Base-by-base conservation (phyloP, 331 rosid species). In the Malus hybrid region DNA sequence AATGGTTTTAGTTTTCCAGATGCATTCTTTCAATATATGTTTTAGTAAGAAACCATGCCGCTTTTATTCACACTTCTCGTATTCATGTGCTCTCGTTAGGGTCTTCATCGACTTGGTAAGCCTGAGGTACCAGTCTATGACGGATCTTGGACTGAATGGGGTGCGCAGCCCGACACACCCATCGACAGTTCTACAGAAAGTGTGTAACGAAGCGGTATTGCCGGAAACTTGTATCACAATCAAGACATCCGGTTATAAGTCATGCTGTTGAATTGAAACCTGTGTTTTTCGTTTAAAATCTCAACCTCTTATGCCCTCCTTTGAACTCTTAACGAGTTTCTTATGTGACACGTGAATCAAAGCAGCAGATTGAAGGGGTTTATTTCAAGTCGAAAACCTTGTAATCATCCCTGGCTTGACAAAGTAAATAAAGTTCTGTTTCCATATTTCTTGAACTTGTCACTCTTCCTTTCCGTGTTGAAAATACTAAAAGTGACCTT, bases 131-230 rank as follows among this genome's bases (percentile, higher is more conserved):
- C 90, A 7, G 96, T 95, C 75, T 95, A 92, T 73, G 99, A 95
- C 81, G 99, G 99, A 73, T 90, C 99, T 24, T 95, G 99, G 99
- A 88, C 97, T 1, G 99, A 95, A 83, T 95, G 99, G 99, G 99
- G 98, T 65, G 88, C 87, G 4, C 83, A 89, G 0, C 22, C 93
- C 5, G 91, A 95, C 34, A 92, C 98, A 34, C 99, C 93, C 3
- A 89, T 92, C 4, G 90, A 87, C 60, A 74, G 88, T 74, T 70
- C 86, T 28, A 63, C 65, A 50, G 63, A 70, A 63, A 46, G 69
- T 11, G 32, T 6, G 24, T 66, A 39, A 66, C 22, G 53, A 26
- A 34, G 30, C 4, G n/a, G 29, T 61, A 19, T 74, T 28, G 22
- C 70, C 30, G 28, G 46, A 73, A 29, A 58, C 70, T 61, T 11